Evolutionary conservation across 495 filamentous ascomycete species (phyloP).

Genomic region (Thermochaetoides thermophila): DNA sequence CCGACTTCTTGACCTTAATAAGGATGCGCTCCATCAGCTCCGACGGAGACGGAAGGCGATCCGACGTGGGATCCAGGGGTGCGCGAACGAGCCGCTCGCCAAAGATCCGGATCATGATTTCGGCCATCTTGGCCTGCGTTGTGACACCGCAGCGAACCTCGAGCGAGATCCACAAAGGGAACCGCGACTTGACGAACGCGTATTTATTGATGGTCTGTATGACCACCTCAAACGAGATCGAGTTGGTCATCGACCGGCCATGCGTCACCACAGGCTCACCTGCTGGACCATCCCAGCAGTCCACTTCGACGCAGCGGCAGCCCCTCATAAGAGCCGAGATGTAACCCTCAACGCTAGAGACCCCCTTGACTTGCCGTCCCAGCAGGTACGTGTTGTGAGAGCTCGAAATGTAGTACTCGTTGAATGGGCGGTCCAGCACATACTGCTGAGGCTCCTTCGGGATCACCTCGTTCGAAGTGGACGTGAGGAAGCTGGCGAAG

Average conservation of each 20-base stretch:
- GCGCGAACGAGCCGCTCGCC: slow-evolving; percentile 62
- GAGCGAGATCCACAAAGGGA: slow-evolving; percentile 83
- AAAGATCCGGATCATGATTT: slow-evolving; percentile 74
- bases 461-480: slow-evolving; percentile 51
- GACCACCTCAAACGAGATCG: slow-evolving; percentile 75
- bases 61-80: slow-evolving; percentile 49
- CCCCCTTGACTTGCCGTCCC: slow-evolving; percentile 75
- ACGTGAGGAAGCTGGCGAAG: slow-evolving; percentile 64
- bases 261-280: slow-evolving; percentile 79
- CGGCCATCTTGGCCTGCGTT: slow-evolving; percentile 79
- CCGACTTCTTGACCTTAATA: slow-evolving; percentile 76
- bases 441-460: slow-evolving; percentile 38
- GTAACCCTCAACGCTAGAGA: slow-evolving; percentile 87
- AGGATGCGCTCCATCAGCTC: slow-evolving; percentile 70
- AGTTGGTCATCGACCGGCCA: slow-evolving; percentile 74
- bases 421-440: slow-evolving; percentile 66
- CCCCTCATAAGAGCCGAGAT: slow-evolving; percentile 76
- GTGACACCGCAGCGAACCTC: slow-evolving; percentile 81
- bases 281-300: slow-evolving; percentile 90
- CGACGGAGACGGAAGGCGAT: slow-evolving; percentile 66
- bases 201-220: slow-evolving; percentile 87
- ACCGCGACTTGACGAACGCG: slow-evolving; percentile 66
- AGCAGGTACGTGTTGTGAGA: slow-evolving; percentile 96
- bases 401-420: slow-evolving; percentile 97
- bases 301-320: slow-evolving; percentile 90